Percentiles rank a stretch among this genome's conserved stretches.
These are phyloP conservation scores for Lipomyces sp. DNA, from an alignment of 805 yeast genomes.

Conservation along the genomic window DNA sequence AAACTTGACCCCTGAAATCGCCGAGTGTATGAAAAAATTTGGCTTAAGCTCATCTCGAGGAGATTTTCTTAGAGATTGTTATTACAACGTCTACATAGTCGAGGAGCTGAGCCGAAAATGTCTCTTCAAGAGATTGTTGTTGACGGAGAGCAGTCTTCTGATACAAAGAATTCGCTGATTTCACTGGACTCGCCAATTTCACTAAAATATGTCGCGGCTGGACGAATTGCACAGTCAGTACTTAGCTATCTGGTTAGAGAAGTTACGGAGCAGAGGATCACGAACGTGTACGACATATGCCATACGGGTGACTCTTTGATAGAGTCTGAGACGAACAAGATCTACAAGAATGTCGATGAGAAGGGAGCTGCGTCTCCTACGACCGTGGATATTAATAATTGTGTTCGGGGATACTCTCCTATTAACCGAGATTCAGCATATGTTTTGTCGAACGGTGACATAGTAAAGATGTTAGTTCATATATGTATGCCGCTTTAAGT, in stretches of 20 bases:
- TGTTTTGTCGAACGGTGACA: constrained; percentile 65
- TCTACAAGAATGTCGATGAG: constrained; percentile 64
- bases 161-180: constrained; percentile 19
- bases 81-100: not conserved
- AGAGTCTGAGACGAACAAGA: constrained; percentile 60
- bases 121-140: constrained; percentile 25
- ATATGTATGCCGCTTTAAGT: not conserved
- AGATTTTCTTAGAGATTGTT: no score
- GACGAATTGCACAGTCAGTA: constrained; percentile 34
- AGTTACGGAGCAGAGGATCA: constrained; percentile 18
- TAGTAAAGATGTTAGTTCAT: constrained; percentile 62
- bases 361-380: constrained; percentile 95
- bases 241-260: constrained; percentile 18
- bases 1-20: not conserved
- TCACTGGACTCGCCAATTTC: constrained; percentile 27
- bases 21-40: not conserved
- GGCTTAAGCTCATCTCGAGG: not conserved
- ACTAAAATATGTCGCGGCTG: constrained; percentile 32
- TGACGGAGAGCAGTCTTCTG: constrained; percentile 15
- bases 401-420: constrained; percentile 81
- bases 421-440: constrained; percentile 53
- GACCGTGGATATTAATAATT: constrained; percentile 79
- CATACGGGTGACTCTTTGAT: constrained; percentile 79
- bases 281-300: constrained; percentile 56
- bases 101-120: constrained; percentile 9